Conservation (phyloP, 305 asterid genomes). For the Andrographis paniculata region DNA sequence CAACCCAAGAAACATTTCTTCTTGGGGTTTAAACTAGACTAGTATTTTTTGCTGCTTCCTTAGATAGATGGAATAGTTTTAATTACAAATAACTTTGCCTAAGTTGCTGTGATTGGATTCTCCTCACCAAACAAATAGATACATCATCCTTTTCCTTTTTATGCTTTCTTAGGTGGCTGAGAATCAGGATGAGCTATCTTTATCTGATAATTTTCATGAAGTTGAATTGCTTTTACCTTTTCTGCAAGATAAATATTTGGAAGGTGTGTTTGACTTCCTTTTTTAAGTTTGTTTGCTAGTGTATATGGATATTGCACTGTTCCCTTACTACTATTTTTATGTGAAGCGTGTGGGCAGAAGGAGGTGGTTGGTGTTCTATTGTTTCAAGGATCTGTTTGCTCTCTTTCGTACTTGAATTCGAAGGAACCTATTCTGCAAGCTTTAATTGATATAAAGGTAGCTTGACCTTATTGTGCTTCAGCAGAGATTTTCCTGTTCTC, state of each 20-base stretch:
- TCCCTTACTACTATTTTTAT: slow-evolving; percentile 15
- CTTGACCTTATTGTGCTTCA: slow-evolving; percentile 16
- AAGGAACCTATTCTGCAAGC: slow-evolving; percentile 86
- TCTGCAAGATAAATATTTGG: slow-evolving; percentile 54
- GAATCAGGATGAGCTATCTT: slow-evolving; percentile 44
- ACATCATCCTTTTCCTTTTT: slow-evolving; percentile 10
- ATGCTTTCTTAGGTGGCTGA: slow-evolving; percentile 43
- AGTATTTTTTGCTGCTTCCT: not conserved
- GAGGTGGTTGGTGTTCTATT: slow-evolving; percentile 73
- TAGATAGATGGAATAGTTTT: not conserved
- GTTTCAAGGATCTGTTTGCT: slow-evolving; percentile 63
- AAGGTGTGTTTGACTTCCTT: slow-evolving; percentile 44
- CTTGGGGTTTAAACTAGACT: slow-evolving; percentile 28
- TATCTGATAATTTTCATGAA: slow-evolving; percentile 55
- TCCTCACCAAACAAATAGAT: slow-evolving; percentile 11
- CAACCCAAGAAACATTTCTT: slow-evolving; percentile 35
- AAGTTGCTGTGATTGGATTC: slow-evolving; percentile 36
- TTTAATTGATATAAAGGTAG: slow-evolving; percentile 83
- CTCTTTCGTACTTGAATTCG: slow-evolving; percentile 65
- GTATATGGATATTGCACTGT: slow-evolving; percentile 1
- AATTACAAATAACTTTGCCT: not conserved
- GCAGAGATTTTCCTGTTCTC: slow-evolving; percentile 3
- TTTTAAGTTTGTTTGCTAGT: slow-evolving; percentile 16
- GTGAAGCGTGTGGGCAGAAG: slow-evolving; percentile 59
- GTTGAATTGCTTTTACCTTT: slow-evolving; percentile 91